phyloP scores from a whole-genome alignment of 2,329 filamentous ascomycete species.

The Exophiala aquamarina region DNA sequence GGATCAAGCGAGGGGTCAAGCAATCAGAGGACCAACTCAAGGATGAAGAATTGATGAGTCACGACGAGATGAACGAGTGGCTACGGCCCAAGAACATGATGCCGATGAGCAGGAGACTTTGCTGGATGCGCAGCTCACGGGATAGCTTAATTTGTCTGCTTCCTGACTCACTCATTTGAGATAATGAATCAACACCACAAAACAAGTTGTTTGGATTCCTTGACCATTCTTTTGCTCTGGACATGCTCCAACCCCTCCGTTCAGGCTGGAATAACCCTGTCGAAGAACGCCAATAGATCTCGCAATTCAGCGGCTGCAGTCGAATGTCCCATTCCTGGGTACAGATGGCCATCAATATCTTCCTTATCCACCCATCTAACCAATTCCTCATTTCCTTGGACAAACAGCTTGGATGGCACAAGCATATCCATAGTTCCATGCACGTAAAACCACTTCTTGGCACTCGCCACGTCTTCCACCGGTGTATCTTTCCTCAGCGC shows the following conservation, averaged over 20 bases:
- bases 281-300: conserved; percentile 40
- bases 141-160: too few species aligned
- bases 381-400: conserved; percentile 41
- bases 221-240: too few species aligned
- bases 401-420: conserved; percentile 47
- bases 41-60: neutral
- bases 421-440: conserved; percentile 49
- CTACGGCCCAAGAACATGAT: too few species aligned
- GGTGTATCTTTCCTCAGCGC: conserved; percentile 38
- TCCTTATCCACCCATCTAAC: conserved; percentile 37
- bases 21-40: neutral
- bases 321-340: conserved; percentile 50
- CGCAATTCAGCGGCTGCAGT: conserved; percentile 44
- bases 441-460: conserved; percentile 46
- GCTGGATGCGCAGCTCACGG: too few species aligned
- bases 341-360: conserved; percentile 40
- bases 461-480: conserved; percentile 30
- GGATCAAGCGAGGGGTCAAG: neutral
- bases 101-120: too few species aligned
- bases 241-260: neutral
- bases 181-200: too few species aligned
- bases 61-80: neutral
- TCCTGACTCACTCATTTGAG: neutral
- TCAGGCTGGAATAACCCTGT: conserved; percentile 22
- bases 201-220: too few species aligned